A percentile compares a stretch with the other conserved stretches of the same genome.
Evolutionary conservation across 1,139 yeast species (phyloP).

Genomic region (Diutina siamensis): DNA sequence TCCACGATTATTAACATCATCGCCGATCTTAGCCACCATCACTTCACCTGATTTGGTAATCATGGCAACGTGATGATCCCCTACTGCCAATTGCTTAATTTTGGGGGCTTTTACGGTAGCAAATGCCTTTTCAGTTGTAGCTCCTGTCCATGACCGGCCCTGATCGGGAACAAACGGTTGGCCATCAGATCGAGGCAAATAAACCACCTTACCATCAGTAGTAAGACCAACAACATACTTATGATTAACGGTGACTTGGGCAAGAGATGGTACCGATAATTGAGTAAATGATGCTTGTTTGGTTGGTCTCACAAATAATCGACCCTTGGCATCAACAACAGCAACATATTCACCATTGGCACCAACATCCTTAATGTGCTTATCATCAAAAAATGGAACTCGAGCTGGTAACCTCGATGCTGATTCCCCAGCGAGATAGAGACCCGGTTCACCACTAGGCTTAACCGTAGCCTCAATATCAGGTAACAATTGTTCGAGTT

Average conservation of each 20-base stretch:
- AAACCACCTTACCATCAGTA: neutral
- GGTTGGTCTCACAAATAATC: slow-evolving; percentile 36
- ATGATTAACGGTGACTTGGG: neutral
- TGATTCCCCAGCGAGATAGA: slow-evolving; percentile 26
- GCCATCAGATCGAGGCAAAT: neutral
- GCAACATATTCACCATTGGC: slow-evolving; percentile 39
- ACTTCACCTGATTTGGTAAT: slow-evolving; percentile 54
- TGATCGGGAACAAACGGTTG: neutral
- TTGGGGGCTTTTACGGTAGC: neutral
- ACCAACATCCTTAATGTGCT: slow-evolving; percentile 46
- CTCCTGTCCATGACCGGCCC: neutral
- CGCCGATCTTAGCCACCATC: slow-evolving; percentile 50
- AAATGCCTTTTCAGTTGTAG: neutral
- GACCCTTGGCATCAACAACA: slow-evolving; percentile 62
- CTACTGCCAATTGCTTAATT: slow-evolving; percentile 43
- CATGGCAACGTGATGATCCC: slow-evolving; percentile 55
- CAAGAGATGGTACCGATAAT: neutral
- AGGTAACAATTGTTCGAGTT: slow-evolving; percentile 21
- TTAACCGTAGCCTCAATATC: slow-evolving; percentile 15
- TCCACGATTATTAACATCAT: slow-evolving; percentile 38
- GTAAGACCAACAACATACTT: neutral
- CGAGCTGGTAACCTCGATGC: slow-evolving; percentile 45
- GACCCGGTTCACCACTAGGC: slow-evolving; percentile 21
- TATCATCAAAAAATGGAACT: slow-evolving; percentile 51
- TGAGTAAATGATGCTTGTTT: neutral